Conservation (phyloP, 2,329 filamentous ascomycete species). For the Botryotinia narcissicola region DNA sequence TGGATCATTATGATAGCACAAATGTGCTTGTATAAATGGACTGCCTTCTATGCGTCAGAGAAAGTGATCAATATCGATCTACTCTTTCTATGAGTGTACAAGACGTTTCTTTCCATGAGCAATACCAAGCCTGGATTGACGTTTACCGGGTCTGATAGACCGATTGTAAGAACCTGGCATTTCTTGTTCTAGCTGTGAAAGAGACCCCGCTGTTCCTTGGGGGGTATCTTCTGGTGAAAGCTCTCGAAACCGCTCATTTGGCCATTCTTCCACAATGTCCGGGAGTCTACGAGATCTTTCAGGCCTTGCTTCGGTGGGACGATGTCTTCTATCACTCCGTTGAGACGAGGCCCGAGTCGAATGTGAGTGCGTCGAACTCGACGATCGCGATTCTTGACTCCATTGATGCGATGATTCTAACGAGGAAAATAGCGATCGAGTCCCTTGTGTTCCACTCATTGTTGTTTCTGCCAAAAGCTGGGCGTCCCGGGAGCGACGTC, state of each 20-base stretch:
- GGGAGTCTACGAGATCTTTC: not conserved
- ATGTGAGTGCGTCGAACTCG: not conserved
- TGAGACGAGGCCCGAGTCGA: slow-evolving; percentile 1
- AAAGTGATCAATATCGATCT: not conserved
- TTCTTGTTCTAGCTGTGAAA: not conserved
- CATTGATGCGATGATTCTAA: not conserved
- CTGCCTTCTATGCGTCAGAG: not conserved
- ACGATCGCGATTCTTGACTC: not conserved
- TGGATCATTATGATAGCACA: not conserved
- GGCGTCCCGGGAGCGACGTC: not conserved
- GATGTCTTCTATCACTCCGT: not conserved
- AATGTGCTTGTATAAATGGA: not conserved
- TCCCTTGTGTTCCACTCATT: not conserved
- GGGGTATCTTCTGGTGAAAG: not conserved
- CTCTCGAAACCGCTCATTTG: not conserved
- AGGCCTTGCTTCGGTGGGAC: not conserved
- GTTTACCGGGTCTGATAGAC: not conserved
- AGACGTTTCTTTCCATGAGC: not conserved
- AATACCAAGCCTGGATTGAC: not conserved
- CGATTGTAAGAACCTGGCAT: not conserved
- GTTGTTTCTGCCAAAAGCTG: not conserved
- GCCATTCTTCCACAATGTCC: not conserved
- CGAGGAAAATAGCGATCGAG: not conserved
- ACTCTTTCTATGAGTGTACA: not conserved
- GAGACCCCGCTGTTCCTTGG: not conserved